Evolutionary conservation across 1,284 basidiomycete species (phyloP).

Genomic region (Mycena citricolor): DNA sequence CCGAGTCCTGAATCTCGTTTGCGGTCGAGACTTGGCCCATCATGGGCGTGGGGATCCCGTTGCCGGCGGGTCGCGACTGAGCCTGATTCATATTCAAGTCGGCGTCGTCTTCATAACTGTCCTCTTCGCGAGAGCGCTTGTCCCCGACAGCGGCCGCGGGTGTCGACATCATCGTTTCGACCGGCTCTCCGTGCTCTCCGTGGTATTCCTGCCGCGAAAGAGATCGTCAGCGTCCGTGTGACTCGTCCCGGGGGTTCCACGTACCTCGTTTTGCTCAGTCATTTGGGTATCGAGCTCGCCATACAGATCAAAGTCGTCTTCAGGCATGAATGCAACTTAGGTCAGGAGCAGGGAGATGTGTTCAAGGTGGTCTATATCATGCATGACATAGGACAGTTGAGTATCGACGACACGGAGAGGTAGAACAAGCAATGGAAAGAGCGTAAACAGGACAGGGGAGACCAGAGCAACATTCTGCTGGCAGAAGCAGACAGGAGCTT

Average conservation of each 20-base stretch:
- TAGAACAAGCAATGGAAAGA: slow-evolving; percentile 37
- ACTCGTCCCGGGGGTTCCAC: no score
- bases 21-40: slow-evolving; percentile 10
- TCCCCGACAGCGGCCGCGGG: slow-evolving; percentile 20
- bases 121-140: slow-evolving; percentile 22
- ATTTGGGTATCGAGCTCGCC: slow-evolving; percentile 59
- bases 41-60: slow-evolving; percentile 10
- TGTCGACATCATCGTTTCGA: slow-evolving; percentile 18
- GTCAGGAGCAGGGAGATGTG: slow-evolving; percentile 40
- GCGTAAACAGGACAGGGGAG: slow-evolving; percentile 30
- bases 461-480: slow-evolving; percentile 3
- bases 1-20: slow-evolving; percentile 49
- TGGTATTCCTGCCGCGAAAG: slow-evolving; percentile 17
- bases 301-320: slow-evolving; percentile 75
- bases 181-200: slow-evolving; percentile 25
- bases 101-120: slow-evolving; percentile 19
- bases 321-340: slow-evolving; percentile 47
- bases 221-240: slow-evolving; percentile 17
- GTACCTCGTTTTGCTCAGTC: slow-evolving; percentile 30
- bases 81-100: slow-evolving; percentile 22
- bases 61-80: slow-evolving; percentile 16
- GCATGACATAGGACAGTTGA: slow-evolving; percentile 48
- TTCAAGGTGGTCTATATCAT: slow-evolving; percentile 41
- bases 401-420: slow-evolving; percentile 47
- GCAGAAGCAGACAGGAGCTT: no score